Percentiles rank a stretch among this genome's conserved stretches.
phyloP scores from a whole-genome alignment of 441 rosid genomes.

The Macaranga tanarius region DNA sequence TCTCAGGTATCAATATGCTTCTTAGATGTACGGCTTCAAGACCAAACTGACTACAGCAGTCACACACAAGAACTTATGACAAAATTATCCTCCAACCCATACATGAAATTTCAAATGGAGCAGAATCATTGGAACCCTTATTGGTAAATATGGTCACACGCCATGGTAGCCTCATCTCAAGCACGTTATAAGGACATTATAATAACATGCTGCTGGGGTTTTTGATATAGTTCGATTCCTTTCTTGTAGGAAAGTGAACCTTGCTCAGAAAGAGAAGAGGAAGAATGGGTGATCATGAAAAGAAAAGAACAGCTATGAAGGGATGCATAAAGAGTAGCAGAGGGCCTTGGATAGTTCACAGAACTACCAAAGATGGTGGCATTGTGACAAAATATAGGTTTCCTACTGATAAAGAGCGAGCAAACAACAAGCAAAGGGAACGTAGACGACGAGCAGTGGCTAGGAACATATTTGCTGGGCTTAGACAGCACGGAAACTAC shows the following conservation, averaged over 20 bases:
- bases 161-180: neutral
- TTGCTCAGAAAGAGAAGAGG: too few species aligned
- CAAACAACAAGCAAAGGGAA: constrained; percentile 42
- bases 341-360: constrained; percentile 43
- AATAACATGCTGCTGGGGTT: neutral
- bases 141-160: neutral
- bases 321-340: constrained; percentile 25
- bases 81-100: neutral
- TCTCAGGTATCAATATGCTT: neutral
- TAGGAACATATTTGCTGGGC: constrained; percentile 41
- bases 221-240: too few species aligned
- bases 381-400: constrained; percentile 26
- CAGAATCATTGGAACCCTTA: neutral
- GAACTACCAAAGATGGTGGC: constrained; percentile 30
- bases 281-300: neutral
- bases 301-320: constrained; percentile 4
- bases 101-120: neutral
- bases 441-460: constrained; percentile 33
- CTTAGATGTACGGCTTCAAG: neutral
- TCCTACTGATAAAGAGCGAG: constrained; percentile 37
- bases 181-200: neutral
- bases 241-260: too few species aligned
- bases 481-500: constrained; percentile 43
- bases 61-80: neutral
- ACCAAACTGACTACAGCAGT: neutral